Evolutionary conservation across 352 stramenopile genomes (phyloP).

Genomic region (Pilasporangium apinafurcum): DNA sequence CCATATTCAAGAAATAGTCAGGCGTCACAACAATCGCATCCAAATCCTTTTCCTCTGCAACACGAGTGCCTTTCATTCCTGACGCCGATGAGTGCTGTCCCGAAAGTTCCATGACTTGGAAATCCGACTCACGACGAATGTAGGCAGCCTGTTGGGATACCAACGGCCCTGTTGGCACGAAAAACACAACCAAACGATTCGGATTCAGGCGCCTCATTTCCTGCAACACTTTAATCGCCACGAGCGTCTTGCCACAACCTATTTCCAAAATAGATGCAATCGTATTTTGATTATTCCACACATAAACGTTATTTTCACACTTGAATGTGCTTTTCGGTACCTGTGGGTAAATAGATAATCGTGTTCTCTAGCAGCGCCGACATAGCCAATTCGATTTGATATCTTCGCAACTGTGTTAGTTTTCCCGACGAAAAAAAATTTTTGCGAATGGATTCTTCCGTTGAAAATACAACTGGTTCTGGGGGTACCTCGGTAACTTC

Average conservation of each 20-base stretch:
- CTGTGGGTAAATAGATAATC: conserved; percentile 73
- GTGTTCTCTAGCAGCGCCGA: conserved; percentile 73
- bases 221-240: conserved; percentile 69
- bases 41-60: conserved; percentile 14
- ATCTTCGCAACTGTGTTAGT: conserved; percentile 45
- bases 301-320: neutral
- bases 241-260: conserved; percentile 67
- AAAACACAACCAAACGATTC: conserved; percentile 43
- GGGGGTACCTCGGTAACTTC: neutral
- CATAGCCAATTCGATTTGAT: conserved; percentile 65
- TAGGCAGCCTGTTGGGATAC: conserved; percentile 75
- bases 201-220: conserved; percentile 59
- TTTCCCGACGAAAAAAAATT: conserved; percentile 23
- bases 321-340: conserved; percentile 2
- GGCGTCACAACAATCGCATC: conserved; percentile 58
- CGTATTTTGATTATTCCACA: neutral
- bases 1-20: conserved; percentile 65
- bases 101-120: conserved; percentile 46
- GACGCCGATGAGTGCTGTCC: conserved; percentile 29
- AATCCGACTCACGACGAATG: conserved; percentile 54
- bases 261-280: neutral
- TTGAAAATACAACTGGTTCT: conserved; percentile 13
- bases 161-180: conserved; percentile 65
- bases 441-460: conserved; percentile 17
- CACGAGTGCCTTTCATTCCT: conserved; percentile 3